Conservation (phyloP, 768 basidiomycete species). For the Lactarius evosmus region DNA sequence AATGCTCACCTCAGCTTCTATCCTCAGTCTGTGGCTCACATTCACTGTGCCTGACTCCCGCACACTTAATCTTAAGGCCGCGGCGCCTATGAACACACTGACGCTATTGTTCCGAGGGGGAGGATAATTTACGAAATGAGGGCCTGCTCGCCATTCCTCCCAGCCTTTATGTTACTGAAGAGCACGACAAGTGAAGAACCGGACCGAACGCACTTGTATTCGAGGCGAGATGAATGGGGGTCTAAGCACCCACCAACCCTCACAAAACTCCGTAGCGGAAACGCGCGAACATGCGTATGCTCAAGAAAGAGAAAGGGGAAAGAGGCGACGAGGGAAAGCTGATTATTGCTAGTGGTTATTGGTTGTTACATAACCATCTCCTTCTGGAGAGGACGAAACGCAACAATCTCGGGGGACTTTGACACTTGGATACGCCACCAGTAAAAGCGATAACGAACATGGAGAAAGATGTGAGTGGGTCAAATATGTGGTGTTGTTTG, state of each 20-base stretch:
- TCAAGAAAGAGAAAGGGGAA: neutral
- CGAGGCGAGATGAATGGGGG: neutral
- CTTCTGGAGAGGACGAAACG: neutral
- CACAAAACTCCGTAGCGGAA: neutral
- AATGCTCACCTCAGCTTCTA: neutral
- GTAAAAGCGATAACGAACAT: neutral
- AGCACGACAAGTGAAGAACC: neutral
- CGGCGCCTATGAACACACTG: neutral
- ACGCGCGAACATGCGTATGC: neutral
- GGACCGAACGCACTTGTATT: constrained; percentile 1
- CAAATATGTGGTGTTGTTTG: neutral
- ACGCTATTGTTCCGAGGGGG: neutral
- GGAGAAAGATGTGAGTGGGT: neutral
- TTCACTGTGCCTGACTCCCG: neutral
- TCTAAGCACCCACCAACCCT: neutral
- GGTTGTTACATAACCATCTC: neutral
- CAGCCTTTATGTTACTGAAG: neutral
- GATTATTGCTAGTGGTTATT: neutral
- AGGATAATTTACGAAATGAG: neutral
- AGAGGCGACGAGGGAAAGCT: neutral
- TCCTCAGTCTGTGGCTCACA: neutral
- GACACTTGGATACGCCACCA: neutral
- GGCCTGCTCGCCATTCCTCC: neutral
- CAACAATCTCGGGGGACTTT: neutral
- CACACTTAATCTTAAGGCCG: neutral